Evolutionary conservation across 2,329 filamentous ascomycete genomes (phyloP).

Genomic region (Chrysoporthe austroafricana): DNA sequence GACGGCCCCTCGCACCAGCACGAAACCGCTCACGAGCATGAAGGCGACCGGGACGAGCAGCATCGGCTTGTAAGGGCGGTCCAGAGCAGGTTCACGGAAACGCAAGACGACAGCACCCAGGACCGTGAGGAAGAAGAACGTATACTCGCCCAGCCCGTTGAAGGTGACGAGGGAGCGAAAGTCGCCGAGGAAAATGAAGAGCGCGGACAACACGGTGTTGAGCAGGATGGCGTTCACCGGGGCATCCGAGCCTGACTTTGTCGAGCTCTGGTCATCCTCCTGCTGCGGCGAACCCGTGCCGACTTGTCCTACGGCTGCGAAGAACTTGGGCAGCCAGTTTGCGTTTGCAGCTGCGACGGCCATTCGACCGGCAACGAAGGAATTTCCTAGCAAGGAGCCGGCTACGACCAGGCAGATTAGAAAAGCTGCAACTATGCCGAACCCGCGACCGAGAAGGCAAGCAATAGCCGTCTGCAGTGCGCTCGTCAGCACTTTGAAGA

Average conservation of each 20-base stretch:
- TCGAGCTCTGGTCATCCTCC: slow-evolving; percentile 9
- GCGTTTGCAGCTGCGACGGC: slow-evolving; percentile 60
- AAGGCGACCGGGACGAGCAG: slow-evolving; percentile 57
- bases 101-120: slow-evolving; percentile 61
- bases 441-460: slow-evolving; percentile 55
- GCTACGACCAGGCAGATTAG: slow-evolving; percentile 65
- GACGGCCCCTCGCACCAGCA: slow-evolving; percentile 60
- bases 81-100: slow-evolving; percentile 57
- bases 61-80: slow-evolving; percentile 59
- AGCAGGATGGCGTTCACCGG: slow-evolving; percentile 59
- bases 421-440: slow-evolving; percentile 57
- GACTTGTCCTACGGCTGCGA: slow-evolving; percentile 50
- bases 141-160: slow-evolving; percentile 62
- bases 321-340: slow-evolving; percentile 52
- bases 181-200: slow-evolving; percentile 64
- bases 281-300: slow-evolving; percentile 35
- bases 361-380: slow-evolving; percentile 65
- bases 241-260: slow-evolving; percentile 46
- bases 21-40: slow-evolving; percentile 61
- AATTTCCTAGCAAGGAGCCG: slow-evolving; percentile 65
- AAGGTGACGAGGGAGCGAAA: slow-evolving; percentile 65
- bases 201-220: slow-evolving; percentile 51
- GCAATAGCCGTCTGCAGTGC: slow-evolving; percentile 55
- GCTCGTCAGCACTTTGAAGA: neutral
- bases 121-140: slow-evolving; percentile 68